Evolutionary conservation across 139 green algal genomes (phyloP).

Genomic region (Coelastrella sp.): DNA sequence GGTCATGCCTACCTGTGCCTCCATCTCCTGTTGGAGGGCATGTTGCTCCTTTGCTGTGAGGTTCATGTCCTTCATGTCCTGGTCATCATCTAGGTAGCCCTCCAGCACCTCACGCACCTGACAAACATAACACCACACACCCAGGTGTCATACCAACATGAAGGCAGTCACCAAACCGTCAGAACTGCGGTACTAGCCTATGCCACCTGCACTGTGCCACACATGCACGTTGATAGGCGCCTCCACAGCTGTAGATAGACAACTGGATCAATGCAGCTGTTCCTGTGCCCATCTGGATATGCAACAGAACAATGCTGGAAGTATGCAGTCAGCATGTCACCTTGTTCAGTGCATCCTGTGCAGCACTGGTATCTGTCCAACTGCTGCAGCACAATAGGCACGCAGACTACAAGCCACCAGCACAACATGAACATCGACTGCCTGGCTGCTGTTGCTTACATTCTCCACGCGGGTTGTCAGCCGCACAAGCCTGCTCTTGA

Average conservation of each 20-base stretch:
- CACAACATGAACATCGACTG: not conserved
- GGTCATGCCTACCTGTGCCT: conserved; percentile 10
- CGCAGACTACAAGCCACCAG: no score
- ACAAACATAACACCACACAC: not conserved
- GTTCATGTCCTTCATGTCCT: conserved; percentile 73
- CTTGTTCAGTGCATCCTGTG: not conserved
- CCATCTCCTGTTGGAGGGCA: conserved; percentile 26
- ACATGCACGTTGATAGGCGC: not conserved
- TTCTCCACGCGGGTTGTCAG: conserved; percentile 76
- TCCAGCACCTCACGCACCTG: conserved; percentile 71
- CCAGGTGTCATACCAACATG: not conserved
- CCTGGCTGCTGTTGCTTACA: conserved; percentile 39
- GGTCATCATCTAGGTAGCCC: conserved; percentile 77
- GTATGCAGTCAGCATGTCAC: not conserved
- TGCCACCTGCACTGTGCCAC: not conserved
- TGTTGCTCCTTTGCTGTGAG: conserved; percentile 60
- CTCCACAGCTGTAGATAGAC: no score
- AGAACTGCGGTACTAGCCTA: not conserved
- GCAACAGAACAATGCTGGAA: not conserved
- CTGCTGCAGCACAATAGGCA: no score
- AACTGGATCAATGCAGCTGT: no score
- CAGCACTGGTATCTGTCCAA: no score
- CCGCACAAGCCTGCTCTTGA: conserved; percentile 87
- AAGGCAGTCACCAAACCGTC: not conserved
- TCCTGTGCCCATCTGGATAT: not conserved